Percentiles rank a stretch among this genome's conserved stretches.
phyloP scores from a whole-genome alignment of 345 rosid genomes.

The Salix caprea region DNA sequence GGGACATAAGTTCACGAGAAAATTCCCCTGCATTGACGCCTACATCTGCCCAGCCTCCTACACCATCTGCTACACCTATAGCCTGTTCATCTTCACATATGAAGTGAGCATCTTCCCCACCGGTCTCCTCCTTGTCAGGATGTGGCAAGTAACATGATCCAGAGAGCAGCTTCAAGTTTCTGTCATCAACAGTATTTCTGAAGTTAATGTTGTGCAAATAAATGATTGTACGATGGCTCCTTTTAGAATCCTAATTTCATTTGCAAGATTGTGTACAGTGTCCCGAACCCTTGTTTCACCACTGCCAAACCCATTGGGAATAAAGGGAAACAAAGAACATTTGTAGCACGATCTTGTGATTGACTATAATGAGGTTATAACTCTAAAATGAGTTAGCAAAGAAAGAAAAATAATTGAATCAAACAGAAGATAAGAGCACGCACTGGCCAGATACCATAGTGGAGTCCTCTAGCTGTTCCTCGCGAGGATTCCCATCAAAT shows the following conservation, averaged over 20 bases:
- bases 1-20: conserved; percentile 30
- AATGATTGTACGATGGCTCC: background rate
- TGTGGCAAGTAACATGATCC: conserved; percentile 33
- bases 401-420: background rate
- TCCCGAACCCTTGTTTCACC: background rate
- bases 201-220: conserved; percentile 17
- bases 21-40: conserved; percentile 27
- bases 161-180: conserved; percentile 25
- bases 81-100: conserved; percentile 17
- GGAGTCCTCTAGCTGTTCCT: conserved; percentile 38
- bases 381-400: background rate
- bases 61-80: conserved; percentile 34
- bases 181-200: conserved; percentile 6
- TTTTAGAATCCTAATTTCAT: conserved; percentile 1
- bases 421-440: conserved; percentile 26
- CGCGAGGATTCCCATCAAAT: conserved; percentile 46
- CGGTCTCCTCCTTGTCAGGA: conserved; percentile 31
- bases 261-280: background rate
- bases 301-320: background rate
- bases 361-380: background rate
- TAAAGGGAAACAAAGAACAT: background rate
- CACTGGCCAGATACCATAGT: conserved; percentile 44
- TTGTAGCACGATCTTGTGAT: background rate
- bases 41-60: conserved; percentile 31
- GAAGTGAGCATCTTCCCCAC: conserved; percentile 34